Evolutionary conservation across 495 filamentous ascomycete species (phyloP), one percentile per base, ranked within the genome.

Genomic region (Penicillium cataractarum): DNA sequence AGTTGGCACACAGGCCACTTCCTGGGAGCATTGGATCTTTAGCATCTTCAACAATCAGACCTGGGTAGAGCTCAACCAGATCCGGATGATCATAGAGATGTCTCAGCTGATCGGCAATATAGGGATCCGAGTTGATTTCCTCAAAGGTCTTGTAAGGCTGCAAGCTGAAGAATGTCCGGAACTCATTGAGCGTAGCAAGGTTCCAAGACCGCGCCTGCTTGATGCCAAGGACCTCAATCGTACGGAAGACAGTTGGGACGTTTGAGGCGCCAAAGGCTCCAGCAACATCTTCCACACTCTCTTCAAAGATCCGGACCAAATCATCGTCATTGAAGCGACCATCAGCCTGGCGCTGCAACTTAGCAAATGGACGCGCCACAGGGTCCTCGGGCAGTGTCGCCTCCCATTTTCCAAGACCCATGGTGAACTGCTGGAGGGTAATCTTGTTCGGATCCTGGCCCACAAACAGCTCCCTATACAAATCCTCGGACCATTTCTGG

Each of bases 161-260:
- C 19, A 97, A 77, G 10, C 86, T 87, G 66, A 96, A 94, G 78
- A 90, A 91, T 64, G 86, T 81, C 37, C 93, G 82, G 78, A 97
- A 93, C 73, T 97, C 93, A 72, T 97, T 97, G 55, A 97, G 77
- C 3, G 90, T 89, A 1, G 89, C 89, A 24, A 93, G 68, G 63
- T 92, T 91, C 93, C 93, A 96, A 21, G 85, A 82, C 10, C 93
- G 87, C 3, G 89, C 88, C 65, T 96, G 92, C 64, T 92, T 83
- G 58, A 97, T 96, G 37, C 93, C 92, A 0, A 97, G 82, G 46
- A 94, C 89, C 70, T 97, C 93, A 17, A 96, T 82, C 13, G 86
- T 83, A 52, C 84, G 84, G 79, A 97, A 83, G 44, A 90, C 81
- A 13, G 78, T 75, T 0, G 93, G 93, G 0, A 96, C 89, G 63